Conservation (phyloP, 495 filamentous ascomycete genomes). For the Penicillium pulvis region DNA sequence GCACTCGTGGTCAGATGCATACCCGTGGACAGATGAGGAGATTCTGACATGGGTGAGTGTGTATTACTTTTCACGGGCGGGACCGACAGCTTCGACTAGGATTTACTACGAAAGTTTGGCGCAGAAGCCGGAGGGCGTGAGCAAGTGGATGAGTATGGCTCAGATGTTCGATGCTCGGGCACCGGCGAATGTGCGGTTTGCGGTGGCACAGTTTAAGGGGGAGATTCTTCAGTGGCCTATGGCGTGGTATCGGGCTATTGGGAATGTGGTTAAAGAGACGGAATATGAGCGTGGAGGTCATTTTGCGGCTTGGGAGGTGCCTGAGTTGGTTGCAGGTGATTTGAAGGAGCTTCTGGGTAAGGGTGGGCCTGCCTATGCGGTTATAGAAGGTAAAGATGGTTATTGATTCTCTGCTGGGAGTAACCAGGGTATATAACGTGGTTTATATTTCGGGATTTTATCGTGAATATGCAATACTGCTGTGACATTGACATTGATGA, state of each 20-base stretch:
- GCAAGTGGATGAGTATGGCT: constrained; percentile 21
- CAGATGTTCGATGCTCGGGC: constrained; percentile 21
- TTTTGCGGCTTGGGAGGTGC: constrained; percentile 55
- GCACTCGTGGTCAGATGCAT: constrained; percentile 51
- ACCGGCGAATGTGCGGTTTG: constrained; percentile 38
- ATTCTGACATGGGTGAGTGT: constrained; percentile 57
- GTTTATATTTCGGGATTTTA: constrained; percentile 7
- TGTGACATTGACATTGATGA: constrained; percentile 31
- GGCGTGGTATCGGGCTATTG: constrained; percentile 43
- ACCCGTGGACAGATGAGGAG: constrained; percentile 57
- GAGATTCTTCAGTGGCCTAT: constrained; percentile 46
- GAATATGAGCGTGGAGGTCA: constrained; percentile 51
- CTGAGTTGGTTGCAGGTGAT: constrained; percentile 45
- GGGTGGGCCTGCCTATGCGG: constrained; percentile 41
- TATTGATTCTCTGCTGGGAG: constrained; percentile 37
- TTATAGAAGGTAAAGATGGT: constrained; percentile 37
- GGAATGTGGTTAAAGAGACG: constrained; percentile 42
- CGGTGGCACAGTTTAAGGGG: constrained; percentile 44
- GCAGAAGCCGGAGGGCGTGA: constrained; percentile 20
- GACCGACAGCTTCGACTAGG: constrained; percentile 48
- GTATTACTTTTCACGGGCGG: constrained; percentile 54
- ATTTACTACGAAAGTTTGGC: constrained; percentile 52
- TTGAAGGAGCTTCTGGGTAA: constrained; percentile 46
- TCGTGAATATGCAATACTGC: constrained; percentile 37
- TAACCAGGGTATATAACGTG: not conserved